Evolutionary conservation across 73 alveolate genomes (phyloP), one percentile per base, ranked within the genome.

Genomic region (Breviolum minutum): DNA sequence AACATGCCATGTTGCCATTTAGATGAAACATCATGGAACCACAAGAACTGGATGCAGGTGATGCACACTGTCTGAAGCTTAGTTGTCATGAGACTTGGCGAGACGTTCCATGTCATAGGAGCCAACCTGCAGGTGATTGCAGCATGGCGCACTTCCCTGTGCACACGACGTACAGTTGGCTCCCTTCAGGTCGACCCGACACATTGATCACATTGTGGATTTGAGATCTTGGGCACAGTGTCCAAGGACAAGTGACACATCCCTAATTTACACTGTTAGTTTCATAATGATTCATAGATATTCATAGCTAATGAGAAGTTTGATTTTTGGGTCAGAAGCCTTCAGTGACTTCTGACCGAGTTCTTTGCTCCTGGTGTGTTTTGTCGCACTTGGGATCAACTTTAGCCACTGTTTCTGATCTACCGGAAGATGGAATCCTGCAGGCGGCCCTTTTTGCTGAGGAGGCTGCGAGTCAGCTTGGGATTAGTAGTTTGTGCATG

Each of bases 391-490:
- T 11, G 82, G 82, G 19, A 69, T 20, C 26, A 20, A 20, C 26
- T 20, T 8, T 26, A 12, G 32, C 82, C 27, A 40, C 54, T 3
- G 54, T 40, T 40, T 40, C 54, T 40, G 3, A 40, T 40, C 54
- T 40, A 40, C 54, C 54, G 3, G 54, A 40, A 40, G 83, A 62
- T 26, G 24, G 14, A 16, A 77, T 30, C 63, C 69, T 14, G 85
- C 87, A 89, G 96, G 96, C 97, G 20, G 97, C 97, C 73, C 87
- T 90, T 62, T 90, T 90, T 54, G 97, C 97, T 11, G 97, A 90
- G 69, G 97, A 90, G 97, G 97, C 80, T 17, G 12, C 16, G 74
- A 13, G 74, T 66, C 74, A 1, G 22, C 16, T 66, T 66, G 16
- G n/a, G n/a, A n/a, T n/a, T n/a, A n/a, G n/a, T n/a, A n/a, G n/a